Percentiles rank a stretch among this genome's conserved stretches.
phyloP scores from a whole-genome alignment of 1,139 yeast genomes.

The Kodamaea ohmeri region DNA sequence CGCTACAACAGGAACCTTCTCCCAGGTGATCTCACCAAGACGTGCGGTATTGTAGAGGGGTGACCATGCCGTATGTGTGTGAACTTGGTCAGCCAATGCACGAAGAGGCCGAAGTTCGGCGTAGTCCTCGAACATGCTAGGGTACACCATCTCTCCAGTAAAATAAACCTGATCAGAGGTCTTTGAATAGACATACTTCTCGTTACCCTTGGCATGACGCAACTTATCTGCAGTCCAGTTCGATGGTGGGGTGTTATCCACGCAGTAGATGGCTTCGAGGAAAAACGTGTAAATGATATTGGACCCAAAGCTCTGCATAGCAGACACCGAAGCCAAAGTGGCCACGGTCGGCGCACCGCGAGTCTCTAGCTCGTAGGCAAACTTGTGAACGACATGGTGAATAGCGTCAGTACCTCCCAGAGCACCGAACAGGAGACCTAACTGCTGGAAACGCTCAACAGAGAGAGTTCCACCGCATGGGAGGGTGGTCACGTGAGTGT shows the following conservation, averaged over 20 bases:
- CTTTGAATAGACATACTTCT: conserved; percentile 22
- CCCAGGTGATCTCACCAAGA: conserved; percentile 29
- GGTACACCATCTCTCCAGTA: conserved; percentile 59
- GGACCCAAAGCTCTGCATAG: conserved; percentile 45
- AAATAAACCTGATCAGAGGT: conserved; percentile 32
- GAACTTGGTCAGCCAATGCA: conserved; percentile 42
- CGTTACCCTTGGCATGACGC: conserved; percentile 28
- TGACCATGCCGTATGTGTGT: conserved; percentile 40
- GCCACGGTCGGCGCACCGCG: conserved; percentile 36
- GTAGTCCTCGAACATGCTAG: conserved; percentile 50
- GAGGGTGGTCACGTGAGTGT: conserved; percentile 25
- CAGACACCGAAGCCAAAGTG: conserved; percentile 32
- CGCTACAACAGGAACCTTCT: conserved; percentile 49
- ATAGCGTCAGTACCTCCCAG: conserved; percentile 49
- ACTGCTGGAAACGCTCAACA: conserved; percentile 50
- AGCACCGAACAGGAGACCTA: conserved; percentile 51
- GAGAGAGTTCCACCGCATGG: conserved; percentile 53
- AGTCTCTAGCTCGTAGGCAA: conserved; percentile 36
- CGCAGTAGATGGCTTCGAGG: conserved; percentile 58
- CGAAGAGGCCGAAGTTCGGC: conserved; percentile 40
- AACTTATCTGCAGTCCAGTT: conserved; percentile 50
- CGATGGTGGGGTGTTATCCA: conserved; percentile 21
- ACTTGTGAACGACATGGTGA: conserved; percentile 41
- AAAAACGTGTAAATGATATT: conserved; percentile 53
- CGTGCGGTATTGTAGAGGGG: conserved; percentile 36